Evolutionary conservation across 768 basidiomycete species (phyloP).

Genomic region (Phaeotremella fagi): DNA sequence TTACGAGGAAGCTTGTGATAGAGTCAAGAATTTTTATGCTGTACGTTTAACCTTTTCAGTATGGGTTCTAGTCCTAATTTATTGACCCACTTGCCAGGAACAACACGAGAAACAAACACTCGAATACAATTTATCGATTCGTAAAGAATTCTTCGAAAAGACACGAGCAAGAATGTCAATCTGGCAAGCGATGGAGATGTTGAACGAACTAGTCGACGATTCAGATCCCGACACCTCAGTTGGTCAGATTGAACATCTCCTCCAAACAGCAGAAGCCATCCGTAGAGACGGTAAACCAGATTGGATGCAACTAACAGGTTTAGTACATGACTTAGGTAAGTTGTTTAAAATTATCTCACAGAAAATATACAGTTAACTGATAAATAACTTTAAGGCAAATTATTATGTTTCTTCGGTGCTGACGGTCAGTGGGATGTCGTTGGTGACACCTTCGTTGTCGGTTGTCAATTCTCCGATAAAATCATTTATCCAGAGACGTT

Average conservation of each 20-base stretch:
- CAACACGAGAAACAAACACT: slow-evolving; percentile 68
- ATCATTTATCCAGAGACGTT: slow-evolving; percentile 48
- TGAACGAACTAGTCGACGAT: slow-evolving; percentile 81
- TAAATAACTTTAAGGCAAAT: too few species aligned
- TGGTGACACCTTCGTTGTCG: slow-evolving; percentile 77
- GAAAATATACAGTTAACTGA: too few species aligned
- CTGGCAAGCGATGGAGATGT: slow-evolving; percentile 53
- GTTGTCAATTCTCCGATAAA: slow-evolving; percentile 72
- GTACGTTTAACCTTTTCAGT: slow-evolving; percentile 13
- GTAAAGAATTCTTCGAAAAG: slow-evolving; percentile 66
- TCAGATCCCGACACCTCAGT: slow-evolving; percentile 66
- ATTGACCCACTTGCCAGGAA: slow-evolving; percentile 45
- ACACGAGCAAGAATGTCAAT: slow-evolving; percentile 65
- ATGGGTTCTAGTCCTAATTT: too few species aligned
- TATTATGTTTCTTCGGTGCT: slow-evolving; percentile 64
- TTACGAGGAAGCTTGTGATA: slow-evolving; percentile 43
- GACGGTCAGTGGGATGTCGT: slow-evolving; percentile 92
- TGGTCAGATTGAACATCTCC: slow-evolving; percentile 80
- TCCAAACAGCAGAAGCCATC: slow-evolving; percentile 56
- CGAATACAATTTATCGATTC: slow-evolving; percentile 70
- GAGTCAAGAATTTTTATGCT: slow-evolving; percentile 45
- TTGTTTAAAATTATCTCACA: too few species aligned
- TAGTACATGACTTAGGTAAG: slow-evolving; percentile 81
- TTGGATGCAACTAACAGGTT: slow-evolving; percentile 61
- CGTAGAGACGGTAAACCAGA: slow-evolving; percentile 48